A percentile compares a stretch with the other conserved stretches of the same genome.
Conservation (phyloP, 2,329 filamentous ascomycete species). For the Verticillium isaacii region DNA sequence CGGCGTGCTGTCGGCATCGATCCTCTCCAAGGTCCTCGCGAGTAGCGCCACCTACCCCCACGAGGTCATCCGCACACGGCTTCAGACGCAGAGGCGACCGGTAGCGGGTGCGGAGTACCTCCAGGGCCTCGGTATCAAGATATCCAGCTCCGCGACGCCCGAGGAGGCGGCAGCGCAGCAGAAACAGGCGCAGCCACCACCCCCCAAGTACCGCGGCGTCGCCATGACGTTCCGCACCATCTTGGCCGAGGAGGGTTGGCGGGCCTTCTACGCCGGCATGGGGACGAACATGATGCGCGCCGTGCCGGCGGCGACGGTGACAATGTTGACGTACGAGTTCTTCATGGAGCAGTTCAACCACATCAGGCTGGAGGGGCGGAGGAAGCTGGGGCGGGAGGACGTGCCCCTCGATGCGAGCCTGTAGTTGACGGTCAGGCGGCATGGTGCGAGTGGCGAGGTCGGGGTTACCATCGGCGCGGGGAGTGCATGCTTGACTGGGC, state of each 20-base stretch:
- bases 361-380: conserved; percentile 32
- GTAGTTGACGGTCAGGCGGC: background rate
- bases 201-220: conserved; percentile 69
- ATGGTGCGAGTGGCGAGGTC: conserved; percentile 13
- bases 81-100: conserved; percentile 87
- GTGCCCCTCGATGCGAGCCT: background rate
- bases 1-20: conserved; percentile 82
- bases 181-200: conserved; percentile 18
- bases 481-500: background rate
- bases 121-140: conserved; percentile 42
- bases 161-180: conserved; percentile 17
- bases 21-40: conserved; percentile 89
- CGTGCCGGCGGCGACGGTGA: conserved; percentile 91
- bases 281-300: conserved; percentile 97
- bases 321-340: conserved; percentile 95
- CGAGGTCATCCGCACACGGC: conserved; percentile 86
- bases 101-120: conserved; percentile 49
- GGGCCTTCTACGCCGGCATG: conserved; percentile 94
- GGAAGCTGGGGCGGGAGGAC: conserved; percentile 18
- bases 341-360: conserved; percentile 50
- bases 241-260: conserved; percentile 86
- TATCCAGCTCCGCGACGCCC: conserved; percentile 37
- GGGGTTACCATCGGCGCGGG: background rate
- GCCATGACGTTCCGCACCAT: conserved; percentile 80
- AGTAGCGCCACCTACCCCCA: conserved; percentile 96